phyloP scores from a whole-genome alignment of 169 alveolate genomes.

The Perkinsus olseni region DNA sequence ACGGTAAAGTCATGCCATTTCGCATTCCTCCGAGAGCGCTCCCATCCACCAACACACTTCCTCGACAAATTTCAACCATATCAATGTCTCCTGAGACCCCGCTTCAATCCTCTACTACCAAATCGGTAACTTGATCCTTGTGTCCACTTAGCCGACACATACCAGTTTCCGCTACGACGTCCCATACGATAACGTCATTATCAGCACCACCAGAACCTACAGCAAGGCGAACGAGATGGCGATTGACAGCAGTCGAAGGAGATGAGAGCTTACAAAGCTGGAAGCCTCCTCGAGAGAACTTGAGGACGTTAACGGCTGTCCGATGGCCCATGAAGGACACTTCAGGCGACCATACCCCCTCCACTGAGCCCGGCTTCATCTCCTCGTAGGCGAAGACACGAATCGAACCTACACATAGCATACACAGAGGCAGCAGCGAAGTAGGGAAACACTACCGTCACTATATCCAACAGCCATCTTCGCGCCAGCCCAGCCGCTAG shows the following conservation, averaged over 20 bases:
- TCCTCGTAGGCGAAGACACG: background rate
- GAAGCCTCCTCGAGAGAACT: constrained; percentile 35
- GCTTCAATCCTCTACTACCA: too few relatives aligned
- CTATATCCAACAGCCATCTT: constrained; percentile 59
- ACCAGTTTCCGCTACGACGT: constrained; percentile 59
- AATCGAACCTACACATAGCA: background rate
- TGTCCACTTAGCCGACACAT: constrained; percentile 63
- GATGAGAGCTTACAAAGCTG: background rate
- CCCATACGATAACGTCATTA: constrained; percentile 71
- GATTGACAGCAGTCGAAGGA: background rate
- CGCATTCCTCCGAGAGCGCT: too few relatives aligned
- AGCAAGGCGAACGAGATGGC: background rate
- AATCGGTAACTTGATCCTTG: constrained; percentile 56
- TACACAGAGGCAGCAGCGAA: background rate
- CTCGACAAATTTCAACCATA: too few relatives aligned
- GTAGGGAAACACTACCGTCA: constrained; percentile 60
- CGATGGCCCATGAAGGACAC: constrained; percentile 58
- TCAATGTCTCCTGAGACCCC: too few relatives aligned
- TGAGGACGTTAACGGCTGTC: constrained; percentile 38
- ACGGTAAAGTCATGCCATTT: too few relatives aligned
- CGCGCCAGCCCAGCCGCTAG: background rate
- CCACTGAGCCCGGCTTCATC: background rate
- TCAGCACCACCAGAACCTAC: constrained; percentile 69
- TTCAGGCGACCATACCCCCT: background rate
- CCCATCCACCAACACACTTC: too few relatives aligned